phyloP scores from a whole-genome alignment of 371 early-diverging fungal genomes.

The Mucor lusitanicus region DNA sequence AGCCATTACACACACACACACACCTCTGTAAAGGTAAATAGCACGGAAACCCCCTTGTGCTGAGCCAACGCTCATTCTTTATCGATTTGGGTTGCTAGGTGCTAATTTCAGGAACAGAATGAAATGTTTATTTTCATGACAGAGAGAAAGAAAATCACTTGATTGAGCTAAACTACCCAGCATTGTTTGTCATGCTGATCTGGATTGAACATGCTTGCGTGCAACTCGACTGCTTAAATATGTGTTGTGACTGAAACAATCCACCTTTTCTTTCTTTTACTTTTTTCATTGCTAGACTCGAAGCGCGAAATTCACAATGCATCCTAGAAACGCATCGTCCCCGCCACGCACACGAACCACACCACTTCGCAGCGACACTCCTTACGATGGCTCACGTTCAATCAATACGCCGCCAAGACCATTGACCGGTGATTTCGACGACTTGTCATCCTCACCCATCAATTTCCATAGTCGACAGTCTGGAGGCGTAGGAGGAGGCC shows the following conservation, averaged over 20 bases:
- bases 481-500: not conserved
- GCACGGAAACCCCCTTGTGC: too few relatives aligned
- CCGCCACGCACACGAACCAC: slow-evolving; percentile 1
- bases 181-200: not conserved
- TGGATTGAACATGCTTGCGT: not conserved
- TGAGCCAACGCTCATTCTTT: too few relatives aligned
- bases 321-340: slow-evolving; percentile 3
- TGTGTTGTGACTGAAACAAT: not conserved
- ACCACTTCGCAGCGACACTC: not conserved
- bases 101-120: too few relatives aligned
- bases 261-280: not conserved
- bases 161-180: not conserved
- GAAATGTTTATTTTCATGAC: too few relatives aligned
- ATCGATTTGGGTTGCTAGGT: too few relatives aligned
- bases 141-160: too few relatives aligned
- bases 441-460: slow-evolving; percentile 1
- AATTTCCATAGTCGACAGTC: not conserved
- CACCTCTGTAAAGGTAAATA: too few relatives aligned
- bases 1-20: too few relatives aligned
- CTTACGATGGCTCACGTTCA: not conserved
- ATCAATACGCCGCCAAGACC: not conserved
- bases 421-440: not conserved
- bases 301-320: not conserved
- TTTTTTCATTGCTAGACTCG: not conserved
- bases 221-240: not conserved